Conservation (phyloP, 192 early-diverging fungal genomes). For the Coemansia furcata region DNA sequence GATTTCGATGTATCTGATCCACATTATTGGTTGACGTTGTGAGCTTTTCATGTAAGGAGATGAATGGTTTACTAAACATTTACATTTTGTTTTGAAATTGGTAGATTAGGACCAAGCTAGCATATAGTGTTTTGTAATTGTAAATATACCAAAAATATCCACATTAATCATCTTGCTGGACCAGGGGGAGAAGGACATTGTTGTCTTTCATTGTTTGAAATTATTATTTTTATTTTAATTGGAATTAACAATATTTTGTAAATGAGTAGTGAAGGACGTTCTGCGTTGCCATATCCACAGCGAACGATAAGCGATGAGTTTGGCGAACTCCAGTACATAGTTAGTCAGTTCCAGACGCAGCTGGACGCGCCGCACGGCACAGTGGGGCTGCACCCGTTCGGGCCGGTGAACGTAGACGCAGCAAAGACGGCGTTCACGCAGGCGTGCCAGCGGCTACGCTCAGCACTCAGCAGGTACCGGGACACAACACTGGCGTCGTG, state of each 20-base stretch:
- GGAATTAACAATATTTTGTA: background rate
- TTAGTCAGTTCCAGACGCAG: conserved; percentile 35
- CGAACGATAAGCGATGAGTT: conserved; percentile 48
- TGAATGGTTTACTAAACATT: background rate
- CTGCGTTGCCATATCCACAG: conserved; percentile 15
- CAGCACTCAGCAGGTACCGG: conserved; percentile 25
- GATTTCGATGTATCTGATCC: conserved; percentile 2
- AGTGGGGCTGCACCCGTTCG: conserved; percentile 40
- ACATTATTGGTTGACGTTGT: background rate
- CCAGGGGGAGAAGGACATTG: too few relatives aligned
- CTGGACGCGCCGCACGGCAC: conserved; percentile 29
- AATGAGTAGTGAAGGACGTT: conserved; percentile 7
- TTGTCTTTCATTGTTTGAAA: background rate
- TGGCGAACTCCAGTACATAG: conserved; percentile 30
- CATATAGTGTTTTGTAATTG: background rate
- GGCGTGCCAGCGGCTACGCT: conserved; percentile 31
- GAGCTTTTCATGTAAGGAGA: background rate
- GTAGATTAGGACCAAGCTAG: too few relatives aligned
- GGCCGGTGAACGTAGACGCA: conserved; percentile 33
- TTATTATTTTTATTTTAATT: background rate
- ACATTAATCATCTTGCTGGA: too few relatives aligned
- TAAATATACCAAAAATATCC: background rate
- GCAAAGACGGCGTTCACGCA: conserved; percentile 22
- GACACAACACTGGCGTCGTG: conserved; percentile 41
- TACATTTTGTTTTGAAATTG: too few relatives aligned